These are phyloP conservation scores for Malassezia arunalokei DNA, from an alignment of 1,284 basidiomycete species.

Conservation along the genomic window DNA sequence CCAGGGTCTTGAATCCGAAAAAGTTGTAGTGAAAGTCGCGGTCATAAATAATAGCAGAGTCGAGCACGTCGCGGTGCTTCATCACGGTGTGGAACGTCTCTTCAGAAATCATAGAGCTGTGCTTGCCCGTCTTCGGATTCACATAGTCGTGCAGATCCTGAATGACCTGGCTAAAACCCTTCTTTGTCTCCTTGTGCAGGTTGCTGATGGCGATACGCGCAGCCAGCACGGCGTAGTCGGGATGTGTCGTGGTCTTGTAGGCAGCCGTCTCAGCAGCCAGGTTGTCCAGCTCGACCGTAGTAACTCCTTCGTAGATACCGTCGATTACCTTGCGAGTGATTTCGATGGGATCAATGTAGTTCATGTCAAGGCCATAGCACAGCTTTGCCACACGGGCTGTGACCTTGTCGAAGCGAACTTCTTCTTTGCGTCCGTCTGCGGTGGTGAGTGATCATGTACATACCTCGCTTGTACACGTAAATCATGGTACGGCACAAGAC, in stretches of 20 bases:
- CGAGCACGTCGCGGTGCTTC: constrained; percentile 69
- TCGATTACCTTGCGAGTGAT: constrained; percentile 56
- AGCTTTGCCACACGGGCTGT: constrained; percentile 77
- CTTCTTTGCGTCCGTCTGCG: constrained; percentile 42
- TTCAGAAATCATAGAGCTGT: constrained; percentile 83
- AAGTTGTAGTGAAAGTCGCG: constrained; percentile 80
- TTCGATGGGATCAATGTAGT: constrained; percentile 89
- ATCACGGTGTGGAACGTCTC: constrained; percentile 73
- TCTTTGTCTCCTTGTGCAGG: constrained; percentile 97
- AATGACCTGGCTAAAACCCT: constrained; percentile 84
- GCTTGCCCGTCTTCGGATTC: constrained; percentile 75
- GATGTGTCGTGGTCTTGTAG: constrained; percentile 81
- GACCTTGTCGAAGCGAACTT: constrained; percentile 46
- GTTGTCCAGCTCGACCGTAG: constrained; percentile 85
- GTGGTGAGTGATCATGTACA: constrained; percentile 9
- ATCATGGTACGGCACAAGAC: constrained; percentile 21
- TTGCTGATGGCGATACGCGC: constrained; percentile 98
- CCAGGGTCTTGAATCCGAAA: constrained; percentile 98
- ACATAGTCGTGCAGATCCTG: constrained; percentile 82
- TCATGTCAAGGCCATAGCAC: constrained; percentile 86
- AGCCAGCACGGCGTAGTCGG: constrained; percentile 94
- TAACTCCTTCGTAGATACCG: constrained; percentile 89
- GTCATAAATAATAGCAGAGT: constrained; percentile 93
- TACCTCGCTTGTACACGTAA: constrained; percentile 45
- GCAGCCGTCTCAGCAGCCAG: constrained; percentile 80